phyloP scores from a whole-genome alignment of 1,284 basidiomycete genomes.

The Rhodotorula sp. region DNA sequence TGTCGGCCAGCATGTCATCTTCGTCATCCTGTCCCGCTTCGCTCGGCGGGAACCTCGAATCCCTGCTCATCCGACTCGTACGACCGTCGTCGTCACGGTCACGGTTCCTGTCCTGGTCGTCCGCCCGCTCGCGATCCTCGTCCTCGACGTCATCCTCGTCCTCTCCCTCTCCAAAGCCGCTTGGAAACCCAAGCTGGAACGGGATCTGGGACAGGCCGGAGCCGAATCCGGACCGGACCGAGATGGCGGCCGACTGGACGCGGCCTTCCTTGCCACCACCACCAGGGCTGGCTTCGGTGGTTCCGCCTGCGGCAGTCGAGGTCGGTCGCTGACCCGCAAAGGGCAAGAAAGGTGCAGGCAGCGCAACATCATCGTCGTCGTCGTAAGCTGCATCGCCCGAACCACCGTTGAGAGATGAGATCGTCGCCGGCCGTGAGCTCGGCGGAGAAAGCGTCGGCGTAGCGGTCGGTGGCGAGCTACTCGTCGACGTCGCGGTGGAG shows the following conservation, averaged over 20 bases:
- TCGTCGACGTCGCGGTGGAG: neutral
- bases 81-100: conserved; percentile 8
- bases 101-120: neutral
- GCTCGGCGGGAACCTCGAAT: conserved; percentile 9
- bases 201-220: conserved; percentile 37
- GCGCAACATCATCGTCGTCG: conserved; percentile 19
- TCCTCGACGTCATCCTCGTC: conserved; percentile 11
- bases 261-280: neutral
- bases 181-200: conserved; percentile 38
- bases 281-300: neutral
- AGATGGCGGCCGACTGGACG: conserved; percentile 30
- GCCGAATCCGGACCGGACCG: conserved; percentile 34
- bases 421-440: neutral
- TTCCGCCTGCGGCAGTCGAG: neutral
- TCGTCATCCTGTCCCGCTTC: neutral
- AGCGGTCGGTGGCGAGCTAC: too few species aligned
- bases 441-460: neutral
- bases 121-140: neutral
- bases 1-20: neutral
- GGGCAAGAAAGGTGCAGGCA: conserved; percentile 38
- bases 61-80: neutral
- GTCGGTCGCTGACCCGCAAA: conserved; percentile 39
- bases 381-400: neutral
- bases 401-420: neutral
- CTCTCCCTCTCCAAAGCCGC: conserved; percentile 23